phyloP scores from a whole-genome alignment of 306 rosid species.

The Geum urbanum region DNA sequence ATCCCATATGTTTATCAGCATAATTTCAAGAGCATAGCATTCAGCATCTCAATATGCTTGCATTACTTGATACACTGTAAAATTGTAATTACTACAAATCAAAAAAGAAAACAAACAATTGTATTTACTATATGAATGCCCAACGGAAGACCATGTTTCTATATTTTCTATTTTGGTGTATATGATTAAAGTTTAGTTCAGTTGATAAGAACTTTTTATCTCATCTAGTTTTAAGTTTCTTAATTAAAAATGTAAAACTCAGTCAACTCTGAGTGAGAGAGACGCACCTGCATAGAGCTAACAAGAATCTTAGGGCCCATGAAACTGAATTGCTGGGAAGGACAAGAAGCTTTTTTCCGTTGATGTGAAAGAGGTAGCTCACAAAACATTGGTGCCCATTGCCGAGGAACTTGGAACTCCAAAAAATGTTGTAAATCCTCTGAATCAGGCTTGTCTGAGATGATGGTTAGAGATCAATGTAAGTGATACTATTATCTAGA shows the following conservation, averaged over 20 bases:
- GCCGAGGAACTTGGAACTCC: slow-evolving; percentile 98
- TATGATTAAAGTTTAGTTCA: not conserved
- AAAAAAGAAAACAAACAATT: not conserved
- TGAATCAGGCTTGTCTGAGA: slow-evolving; percentile 74
- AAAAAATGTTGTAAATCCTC: slow-evolving; percentile 81
- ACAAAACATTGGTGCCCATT: slow-evolving; percentile 97
- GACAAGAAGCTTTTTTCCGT: slow-evolving; percentile 50
- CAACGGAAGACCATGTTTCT: not conserved
- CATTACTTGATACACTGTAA: not conserved
- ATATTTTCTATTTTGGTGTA: not conserved
- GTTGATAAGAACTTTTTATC: no score
- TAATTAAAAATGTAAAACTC: no score
- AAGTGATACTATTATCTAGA: not conserved
- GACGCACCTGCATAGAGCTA: slow-evolving; percentile 61
- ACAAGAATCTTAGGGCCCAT: slow-evolving; percentile 65
- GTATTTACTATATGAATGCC: not conserved
- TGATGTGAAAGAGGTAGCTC: slow-evolving; percentile 92
- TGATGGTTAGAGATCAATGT: not conserved
- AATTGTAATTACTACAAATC: not conserved
- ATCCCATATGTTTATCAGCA: not conserved
- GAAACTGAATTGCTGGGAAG: slow-evolving; percentile 71
- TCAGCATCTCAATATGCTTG: not conserved
- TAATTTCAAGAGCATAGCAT: not conserved
- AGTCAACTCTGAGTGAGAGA: slow-evolving; percentile 2
- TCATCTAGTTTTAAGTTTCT: no score